A percentile compares a stretch with the other conserved stretches of the same genome.
Evolutionary conservation across 495 filamentous ascomycete species (phyloP).

Genomic region (Trichoderma parareesei): DNA sequence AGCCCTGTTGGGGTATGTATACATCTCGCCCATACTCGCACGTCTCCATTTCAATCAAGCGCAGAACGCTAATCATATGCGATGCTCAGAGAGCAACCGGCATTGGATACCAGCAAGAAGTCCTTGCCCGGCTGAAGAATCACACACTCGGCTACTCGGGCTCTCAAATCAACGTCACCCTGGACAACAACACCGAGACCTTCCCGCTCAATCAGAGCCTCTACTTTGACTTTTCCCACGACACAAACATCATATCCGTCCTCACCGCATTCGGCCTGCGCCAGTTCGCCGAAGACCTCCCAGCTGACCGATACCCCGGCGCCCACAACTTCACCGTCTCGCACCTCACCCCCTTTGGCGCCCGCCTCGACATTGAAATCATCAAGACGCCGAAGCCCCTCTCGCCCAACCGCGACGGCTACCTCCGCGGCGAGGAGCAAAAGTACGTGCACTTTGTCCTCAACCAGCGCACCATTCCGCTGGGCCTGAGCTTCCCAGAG

Average conservation of each 20-base stretch:
- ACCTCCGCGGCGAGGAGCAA: conserved; percentile 32
- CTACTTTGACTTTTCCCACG: conserved; percentile 81
- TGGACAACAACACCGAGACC: conserved; percentile 53
- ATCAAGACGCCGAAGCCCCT: conserved; percentile 49
- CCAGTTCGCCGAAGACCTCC: conserved; percentile 47
- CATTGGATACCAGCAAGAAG: conserved; percentile 56
- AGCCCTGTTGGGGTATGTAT: conserved; percentile 42
- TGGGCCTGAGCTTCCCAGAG: conserved; percentile 46
- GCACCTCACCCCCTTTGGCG: conserved; percentile 52
- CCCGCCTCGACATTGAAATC: conserved; percentile 55
- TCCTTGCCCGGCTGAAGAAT: conserved; percentile 48
- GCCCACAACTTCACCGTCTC: conserved; percentile 46
- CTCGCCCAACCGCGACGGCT: conserved; percentile 29
- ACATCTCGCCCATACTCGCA: neutral
- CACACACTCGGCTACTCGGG: conserved; percentile 44
- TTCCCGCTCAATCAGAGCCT: conserved; percentile 61
- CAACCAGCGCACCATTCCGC: conserved; percentile 54
- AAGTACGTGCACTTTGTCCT: conserved; percentile 57
- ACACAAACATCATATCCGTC: conserved; percentile 68
- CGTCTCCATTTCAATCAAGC: neutral
- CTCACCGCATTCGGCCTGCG: conserved; percentile 68
- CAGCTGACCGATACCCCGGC: conserved; percentile 33
- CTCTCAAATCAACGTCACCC: conserved; percentile 56
- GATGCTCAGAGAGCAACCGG: conserved; percentile 43
- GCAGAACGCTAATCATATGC: neutral